Evolutionary conservation across 208 protist species (phyloP).

Genomic region (Borovskyia barvae): DNA sequence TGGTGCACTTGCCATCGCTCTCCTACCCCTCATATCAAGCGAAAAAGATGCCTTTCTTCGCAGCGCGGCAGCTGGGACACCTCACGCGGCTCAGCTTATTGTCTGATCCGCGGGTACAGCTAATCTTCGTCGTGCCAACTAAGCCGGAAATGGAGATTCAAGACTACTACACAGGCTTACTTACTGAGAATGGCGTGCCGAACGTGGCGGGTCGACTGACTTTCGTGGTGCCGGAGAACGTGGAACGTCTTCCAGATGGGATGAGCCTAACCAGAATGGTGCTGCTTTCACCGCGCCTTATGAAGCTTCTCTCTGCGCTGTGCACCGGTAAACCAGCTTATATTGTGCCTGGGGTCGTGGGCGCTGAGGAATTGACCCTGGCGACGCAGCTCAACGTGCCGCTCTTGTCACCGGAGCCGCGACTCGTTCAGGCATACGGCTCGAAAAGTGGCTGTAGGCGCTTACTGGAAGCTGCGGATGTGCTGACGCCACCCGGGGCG

Average conservation of each 20-base stretch:
- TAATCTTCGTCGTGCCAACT: slow-evolving; percentile 79
- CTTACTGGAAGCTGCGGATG: slow-evolving; percentile 75
- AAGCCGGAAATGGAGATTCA: slow-evolving; percentile 75
- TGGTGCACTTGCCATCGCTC: slow-evolving; percentile 88
- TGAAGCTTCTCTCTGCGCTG: slow-evolving; percentile 78
- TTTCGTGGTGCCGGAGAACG: slow-evolving; percentile 82
- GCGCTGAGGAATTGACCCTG: slow-evolving; percentile 83
- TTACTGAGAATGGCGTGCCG: slow-evolving; percentile 61
- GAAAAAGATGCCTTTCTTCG: slow-evolving; percentile 79
- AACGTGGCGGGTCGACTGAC: slow-evolving; percentile 63
- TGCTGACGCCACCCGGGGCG: slow-evolving; percentile 63
- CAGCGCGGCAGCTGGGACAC: slow-evolving; percentile 72
- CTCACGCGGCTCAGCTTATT: slow-evolving; percentile 83
- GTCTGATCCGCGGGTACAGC: slow-evolving; percentile 71
- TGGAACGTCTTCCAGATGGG: slow-evolving; percentile 48
- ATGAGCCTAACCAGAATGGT: slow-evolving; percentile 80
- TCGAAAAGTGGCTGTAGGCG: slow-evolving; percentile 80
- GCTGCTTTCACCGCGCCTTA: slow-evolving; percentile 66
- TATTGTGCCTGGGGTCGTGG: slow-evolving; percentile 84
- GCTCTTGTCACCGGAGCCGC: slow-evolving; percentile 77
- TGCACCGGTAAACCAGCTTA: slow-evolving; percentile 67
- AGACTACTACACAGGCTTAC: slow-evolving; percentile 73
- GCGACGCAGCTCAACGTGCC: slow-evolving; percentile 83
- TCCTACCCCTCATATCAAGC: slow-evolving; percentile 79
- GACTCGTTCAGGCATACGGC: slow-evolving; percentile 74